Evolutionary conservation across 1,284 basidiomycete genomes (phyloP).

Genomic region (Sanghuangporus weigelae): DNA sequence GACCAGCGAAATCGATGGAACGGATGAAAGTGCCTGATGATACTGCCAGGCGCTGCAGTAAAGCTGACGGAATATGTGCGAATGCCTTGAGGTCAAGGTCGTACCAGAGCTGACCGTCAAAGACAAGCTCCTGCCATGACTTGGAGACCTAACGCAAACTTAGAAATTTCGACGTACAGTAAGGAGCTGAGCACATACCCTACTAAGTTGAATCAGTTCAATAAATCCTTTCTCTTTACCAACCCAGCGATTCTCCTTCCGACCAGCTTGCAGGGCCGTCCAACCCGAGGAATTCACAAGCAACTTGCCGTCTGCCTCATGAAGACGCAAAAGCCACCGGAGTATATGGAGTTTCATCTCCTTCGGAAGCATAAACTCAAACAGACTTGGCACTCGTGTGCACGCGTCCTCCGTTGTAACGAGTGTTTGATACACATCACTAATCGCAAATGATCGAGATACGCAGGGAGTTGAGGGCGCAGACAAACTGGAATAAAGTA

Average conservation of each 20-base stretch:
- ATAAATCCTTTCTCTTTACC: slow-evolving; percentile 66
- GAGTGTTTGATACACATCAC: not conserved
- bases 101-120: slow-evolving; percentile 87
- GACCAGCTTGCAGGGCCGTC: slow-evolving; percentile 52
- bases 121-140: slow-evolving; percentile 71
- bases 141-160: slow-evolving; percentile 65
- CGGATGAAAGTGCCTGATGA: slow-evolving; percentile 63
- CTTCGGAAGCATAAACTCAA: slow-evolving; percentile 64
- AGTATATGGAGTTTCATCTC: slow-evolving; percentile 73
- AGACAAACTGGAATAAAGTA: slow-evolving; percentile 12
- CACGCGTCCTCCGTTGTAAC: not conserved
- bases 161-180: slow-evolving; percentile 19
- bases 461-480: slow-evolving; percentile 11
- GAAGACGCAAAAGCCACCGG: slow-evolving; percentile 42
- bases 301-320: slow-evolving; percentile 49
- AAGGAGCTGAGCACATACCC: slow-evolving; percentile 48
- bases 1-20: slow-evolving; percentile 61
- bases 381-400: slow-evolving; percentile 34
- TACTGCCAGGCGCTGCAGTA: slow-evolving; percentile 46
- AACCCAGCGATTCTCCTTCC: slow-evolving; percentile 58
- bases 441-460: not conserved
- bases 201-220: slow-evolving; percentile 75
- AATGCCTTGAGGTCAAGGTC: slow-evolving; percentile 57
- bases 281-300: slow-evolving; percentile 41
- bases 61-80: slow-evolving; percentile 44